Base-by-base conservation (phyloP, 805 yeast genomes). In the Pichia ethanolica region DNA sequence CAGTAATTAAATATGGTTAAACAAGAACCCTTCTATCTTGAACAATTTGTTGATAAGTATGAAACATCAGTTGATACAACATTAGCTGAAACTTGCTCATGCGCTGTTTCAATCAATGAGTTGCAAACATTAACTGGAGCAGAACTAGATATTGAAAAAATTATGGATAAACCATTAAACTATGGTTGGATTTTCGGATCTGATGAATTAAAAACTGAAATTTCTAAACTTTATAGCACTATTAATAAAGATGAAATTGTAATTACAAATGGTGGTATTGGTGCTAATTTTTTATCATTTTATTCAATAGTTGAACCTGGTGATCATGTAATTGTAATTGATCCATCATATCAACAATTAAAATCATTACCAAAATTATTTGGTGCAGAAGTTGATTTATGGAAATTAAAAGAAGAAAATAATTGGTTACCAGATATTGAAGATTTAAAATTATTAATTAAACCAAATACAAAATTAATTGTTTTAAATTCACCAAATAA, bases 241-340 rank as follows among this genome's bases (percentile, higher is more conserved):
- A 42, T 63, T 12, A 53, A 57, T 12, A 52, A 53, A 1, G 73
- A 72, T 2, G 60, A 77, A 48, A 70, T 78, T 28, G 67, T 77
- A 25, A 59, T 76, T 32, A 74, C 80, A 27, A 75, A 75, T 56
- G 82, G 82, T 28, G 81, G 79, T 4, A 78, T 78, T 60, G 82
- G 76, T 7, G 81, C 76, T 34, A 78, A 78, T 54, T 78, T 75
- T 56, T 62, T 77, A 30, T 53, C 69, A 1, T 67, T 72, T 50
- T 76, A 75, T 52, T 59, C 76, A 0, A 51, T 78, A 5, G 70
- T 71, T 7, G 70, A 71, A 35, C 64, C 68, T 5, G 73, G 68
- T 5, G 81, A 75, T 52, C 78, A 72, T 50, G 74, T 73, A 5
- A 66, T 77, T 41, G 75, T 72, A 20, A 70, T 73, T 7, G 70